phyloP scores from a whole-genome alignment of 2,329 filamentous ascomycete genomes.

The Xylariaceae sp. region DNA sequence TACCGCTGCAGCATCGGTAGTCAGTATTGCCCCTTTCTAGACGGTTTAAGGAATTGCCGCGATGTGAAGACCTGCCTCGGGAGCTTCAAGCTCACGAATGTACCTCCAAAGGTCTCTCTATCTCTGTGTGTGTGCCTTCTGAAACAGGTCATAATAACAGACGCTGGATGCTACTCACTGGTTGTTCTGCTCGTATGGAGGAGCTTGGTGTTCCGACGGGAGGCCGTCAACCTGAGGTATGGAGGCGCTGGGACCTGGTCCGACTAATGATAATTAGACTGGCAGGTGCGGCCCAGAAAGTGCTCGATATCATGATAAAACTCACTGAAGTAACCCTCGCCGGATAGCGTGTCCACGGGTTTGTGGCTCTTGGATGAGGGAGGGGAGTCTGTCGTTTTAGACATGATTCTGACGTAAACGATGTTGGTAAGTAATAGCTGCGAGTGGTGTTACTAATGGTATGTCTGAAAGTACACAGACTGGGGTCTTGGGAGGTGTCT shows the following conservation, averaged over 20 bases:
- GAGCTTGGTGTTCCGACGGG: neutral
- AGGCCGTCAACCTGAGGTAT: neutral
- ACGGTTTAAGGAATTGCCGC: too few relatives aligned
- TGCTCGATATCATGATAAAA: neutral
- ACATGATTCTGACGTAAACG: neutral
- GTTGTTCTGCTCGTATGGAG: neutral
- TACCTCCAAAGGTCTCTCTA: too few relatives aligned
- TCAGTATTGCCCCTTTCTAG: too few relatives aligned
- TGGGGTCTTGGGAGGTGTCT: too few relatives aligned
- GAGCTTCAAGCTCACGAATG: too few relatives aligned
- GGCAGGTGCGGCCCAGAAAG: neutral
- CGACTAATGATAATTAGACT: neutral
- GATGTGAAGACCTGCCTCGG: too few relatives aligned
- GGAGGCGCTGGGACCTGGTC: neutral
- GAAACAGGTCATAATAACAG: too few relatives aligned
- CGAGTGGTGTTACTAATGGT: neutral
- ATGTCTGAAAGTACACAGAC: neutral
- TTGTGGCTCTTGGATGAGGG: neutral
- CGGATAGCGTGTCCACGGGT: neutral
- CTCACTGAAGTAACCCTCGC: neutral
- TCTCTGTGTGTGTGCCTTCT: too few relatives aligned
- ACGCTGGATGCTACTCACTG: too few relatives aligned
- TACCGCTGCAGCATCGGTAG: too few relatives aligned
- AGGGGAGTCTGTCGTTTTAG: neutral
- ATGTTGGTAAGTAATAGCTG: neutral